phyloP scores from a whole-genome alignment of 2,329 filamentous ascomycete genomes.

The Aspergillus japonicus region DNA sequence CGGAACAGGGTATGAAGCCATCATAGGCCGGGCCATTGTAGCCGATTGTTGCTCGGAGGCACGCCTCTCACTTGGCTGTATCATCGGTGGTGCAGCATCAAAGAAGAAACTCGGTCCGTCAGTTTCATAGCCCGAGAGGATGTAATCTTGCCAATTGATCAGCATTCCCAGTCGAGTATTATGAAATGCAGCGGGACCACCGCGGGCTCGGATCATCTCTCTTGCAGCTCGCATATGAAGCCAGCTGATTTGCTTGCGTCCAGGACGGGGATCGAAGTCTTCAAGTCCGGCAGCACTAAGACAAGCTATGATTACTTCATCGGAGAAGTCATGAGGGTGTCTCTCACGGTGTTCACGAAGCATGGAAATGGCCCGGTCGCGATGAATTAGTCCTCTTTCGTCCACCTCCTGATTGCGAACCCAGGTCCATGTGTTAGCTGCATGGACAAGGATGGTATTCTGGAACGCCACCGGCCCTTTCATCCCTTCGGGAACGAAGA shows the following conservation, averaged over 20 bases:
- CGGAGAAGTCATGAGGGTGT: constrained; percentile 35
- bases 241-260: constrained; percentile 39
- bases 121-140: constrained; percentile 40
- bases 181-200: constrained; percentile 37
- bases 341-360: constrained; percentile 33
- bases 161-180: constrained; percentile 41
- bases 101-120: constrained; percentile 37
- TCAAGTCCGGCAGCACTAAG: constrained; percentile 42
- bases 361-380: constrained; percentile 34
- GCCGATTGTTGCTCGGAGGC: neutral
- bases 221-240: constrained; percentile 42
- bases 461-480: constrained; percentile 40
- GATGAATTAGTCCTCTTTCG: constrained; percentile 30
- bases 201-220: constrained; percentile 39
- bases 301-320: constrained; percentile 41
- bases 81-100: constrained; percentile 22
- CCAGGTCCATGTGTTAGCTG: constrained; percentile 41
- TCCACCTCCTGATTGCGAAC: constrained; percentile 36
- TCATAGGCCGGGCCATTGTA: neutral
- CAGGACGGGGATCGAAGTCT: constrained; percentile 41
- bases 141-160: constrained; percentile 46
- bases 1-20: neutral
- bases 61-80: neutral
- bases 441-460: constrained; percentile 41
- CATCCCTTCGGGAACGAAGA: constrained; percentile 44